Evolutionary conservation across 2,329 filamentous ascomycete species (phyloP).

Genomic region (Tolypocladium tundrense): DNA sequence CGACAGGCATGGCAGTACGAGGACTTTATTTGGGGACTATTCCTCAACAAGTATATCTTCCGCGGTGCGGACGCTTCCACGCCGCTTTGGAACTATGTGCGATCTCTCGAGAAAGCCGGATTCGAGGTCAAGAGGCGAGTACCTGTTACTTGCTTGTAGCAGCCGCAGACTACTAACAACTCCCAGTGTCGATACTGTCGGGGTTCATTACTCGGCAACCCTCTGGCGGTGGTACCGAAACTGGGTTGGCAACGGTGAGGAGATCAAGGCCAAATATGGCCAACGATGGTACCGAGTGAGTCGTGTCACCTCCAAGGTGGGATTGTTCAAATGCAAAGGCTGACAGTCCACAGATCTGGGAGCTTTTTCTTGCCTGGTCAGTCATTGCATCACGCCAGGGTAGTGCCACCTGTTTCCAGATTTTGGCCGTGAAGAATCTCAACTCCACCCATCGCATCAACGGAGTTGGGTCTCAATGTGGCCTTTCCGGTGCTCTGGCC

Average conservation of each 20-base stretch:
- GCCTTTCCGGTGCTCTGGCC: constrained; percentile 49
- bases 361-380: constrained; percentile 80
- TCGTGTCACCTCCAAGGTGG: background rate
- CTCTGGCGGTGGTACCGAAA: constrained; percentile 97
- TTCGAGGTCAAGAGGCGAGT: constrained; percentile 60
- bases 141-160: no score
- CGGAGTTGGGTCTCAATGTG: constrained; percentile 59
- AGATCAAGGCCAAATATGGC: constrained; percentile 86
- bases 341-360: constrained; percentile 62
- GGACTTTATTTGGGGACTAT: constrained; percentile 90
- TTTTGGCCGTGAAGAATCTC: constrained; percentile 80
- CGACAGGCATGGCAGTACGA: constrained; percentile 93
- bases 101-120: constrained; percentile 58
- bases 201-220: constrained; percentile 89
- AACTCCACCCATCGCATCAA: constrained; percentile 77
- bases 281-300: constrained; percentile 82
- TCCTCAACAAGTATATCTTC: constrained; percentile 98
- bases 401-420: constrained; percentile 76
- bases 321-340: constrained; percentile 1
- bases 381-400: constrained; percentile 80
- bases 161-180: no score
- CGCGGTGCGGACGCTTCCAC: constrained; percentile 89
- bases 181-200: constrained; percentile 66
- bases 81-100: constrained; percentile 73
- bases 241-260: constrained; percentile 86